Evolutionary conservation across 163 green algal genomes (phyloP).

Genomic region (Coccomyxa subellipsoidea): DNA sequence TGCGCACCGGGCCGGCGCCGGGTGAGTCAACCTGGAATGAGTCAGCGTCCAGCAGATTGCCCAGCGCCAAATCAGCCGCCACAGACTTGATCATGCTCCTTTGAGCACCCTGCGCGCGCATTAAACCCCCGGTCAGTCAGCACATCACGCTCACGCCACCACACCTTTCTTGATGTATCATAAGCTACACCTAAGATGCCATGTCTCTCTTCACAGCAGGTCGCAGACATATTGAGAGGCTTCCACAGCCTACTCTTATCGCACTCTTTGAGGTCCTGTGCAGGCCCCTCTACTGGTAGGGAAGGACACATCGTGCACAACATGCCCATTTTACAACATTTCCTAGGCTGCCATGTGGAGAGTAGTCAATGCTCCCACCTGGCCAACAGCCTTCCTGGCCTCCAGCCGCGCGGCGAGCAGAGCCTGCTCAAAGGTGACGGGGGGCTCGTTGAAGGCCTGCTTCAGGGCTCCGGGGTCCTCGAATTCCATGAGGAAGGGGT

Average conservation of each 20-base stretch:
- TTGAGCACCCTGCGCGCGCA: not conserved
- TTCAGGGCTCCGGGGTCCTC: not conserved
- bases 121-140: too few relatives aligned
- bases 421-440: not conserved
- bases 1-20: not conserved
- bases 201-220: too few relatives aligned
- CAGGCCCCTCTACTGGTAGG: too few relatives aligned
- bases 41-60: not conserved
- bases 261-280: too few relatives aligned
- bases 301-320: too few relatives aligned
- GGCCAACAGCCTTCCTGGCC: not conserved
- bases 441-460: not conserved
- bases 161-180: too few relatives aligned
- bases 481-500: slow-evolving; percentile 9
- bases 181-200: too few relatives aligned
- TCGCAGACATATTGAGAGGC: too few relatives aligned
- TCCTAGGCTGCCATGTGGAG: too few relatives aligned
- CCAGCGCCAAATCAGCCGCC: not conserved
- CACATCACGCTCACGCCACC: too few relatives aligned
- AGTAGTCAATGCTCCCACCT: not conserved
- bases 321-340: too few relatives aligned
- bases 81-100: not conserved
- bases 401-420: not conserved
- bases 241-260: too few relatives aligned
- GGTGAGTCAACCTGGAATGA: not conserved